These are phyloP conservation scores for Chaetomium fimeti DNA, from an alignment of 495 filamentous ascomycete genomes.

Conservation along the genomic window DNA sequence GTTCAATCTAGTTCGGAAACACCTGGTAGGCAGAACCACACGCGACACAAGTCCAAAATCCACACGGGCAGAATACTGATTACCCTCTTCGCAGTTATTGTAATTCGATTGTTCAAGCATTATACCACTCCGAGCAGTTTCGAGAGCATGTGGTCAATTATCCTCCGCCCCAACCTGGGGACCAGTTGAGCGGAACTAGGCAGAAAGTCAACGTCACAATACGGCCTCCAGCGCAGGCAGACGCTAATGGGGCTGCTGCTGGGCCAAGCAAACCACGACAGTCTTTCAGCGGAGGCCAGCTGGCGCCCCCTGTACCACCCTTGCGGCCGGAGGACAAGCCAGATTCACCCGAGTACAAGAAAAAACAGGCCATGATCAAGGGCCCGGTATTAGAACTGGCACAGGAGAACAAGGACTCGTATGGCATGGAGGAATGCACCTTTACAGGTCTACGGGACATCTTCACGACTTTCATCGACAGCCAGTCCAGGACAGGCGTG, in stretches of 20 bases:
- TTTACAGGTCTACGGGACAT: slow-evolving; percentile 96
- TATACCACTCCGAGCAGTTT: slow-evolving; percentile 93
- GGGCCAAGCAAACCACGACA: slow-evolving; percentile 43
- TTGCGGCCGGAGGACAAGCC: slow-evolving; percentile 64
- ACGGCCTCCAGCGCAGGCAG: slow-evolving; percentile 44
- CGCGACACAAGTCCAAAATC: not conserved
- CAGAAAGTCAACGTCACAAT: slow-evolving; percentile 52
- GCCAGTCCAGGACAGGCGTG: slow-evolving; percentile 79
- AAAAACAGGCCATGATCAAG: slow-evolving; percentile 85
- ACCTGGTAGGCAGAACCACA: slow-evolving; percentile 68
- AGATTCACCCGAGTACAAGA: slow-evolving; percentile 92
- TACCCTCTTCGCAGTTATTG: slow-evolving; percentile 67
- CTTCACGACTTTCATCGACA: slow-evolving; percentile 85
- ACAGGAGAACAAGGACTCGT: slow-evolving; percentile 70
- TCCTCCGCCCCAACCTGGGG: slow-evolving; percentile 56
- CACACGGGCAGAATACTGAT: not conserved
- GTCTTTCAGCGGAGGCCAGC: slow-evolving; percentile 43
- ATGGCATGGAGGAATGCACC: slow-evolving; percentile 91
- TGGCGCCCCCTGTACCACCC: slow-evolving; percentile 37
- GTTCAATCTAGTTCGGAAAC: slow-evolving; percentile 75
- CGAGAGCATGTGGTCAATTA: slow-evolving; percentile 94
- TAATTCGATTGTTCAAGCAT: slow-evolving; percentile 95
- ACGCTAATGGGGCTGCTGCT: slow-evolving; percentile 44
- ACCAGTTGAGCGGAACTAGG: slow-evolving; percentile 45
- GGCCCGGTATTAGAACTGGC: slow-evolving; percentile 81